phyloP scores from a whole-genome alignment of 169 alveolate genomes.

The Eimeria zaria region DNA sequence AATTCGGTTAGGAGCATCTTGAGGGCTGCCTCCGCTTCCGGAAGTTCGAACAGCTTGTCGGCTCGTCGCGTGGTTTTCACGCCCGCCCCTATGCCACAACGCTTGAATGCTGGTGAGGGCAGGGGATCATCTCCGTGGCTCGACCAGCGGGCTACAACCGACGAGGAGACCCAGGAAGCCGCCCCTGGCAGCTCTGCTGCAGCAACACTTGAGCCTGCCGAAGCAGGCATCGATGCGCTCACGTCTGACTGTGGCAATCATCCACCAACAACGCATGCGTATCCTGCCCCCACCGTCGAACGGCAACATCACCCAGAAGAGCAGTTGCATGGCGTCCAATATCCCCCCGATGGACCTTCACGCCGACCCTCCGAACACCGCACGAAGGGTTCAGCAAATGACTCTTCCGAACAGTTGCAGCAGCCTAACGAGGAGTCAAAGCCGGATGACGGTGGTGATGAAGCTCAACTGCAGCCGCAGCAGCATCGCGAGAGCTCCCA shows the following conservation, averaged over 20 bases:
- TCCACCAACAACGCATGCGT: not conserved
- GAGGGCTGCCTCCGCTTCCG: slow-evolving; percentile 36
- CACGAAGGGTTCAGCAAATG: not conserved
- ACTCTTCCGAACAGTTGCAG: not conserved
- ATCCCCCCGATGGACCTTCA: not conserved
- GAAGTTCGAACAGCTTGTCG: slow-evolving; percentile 25
- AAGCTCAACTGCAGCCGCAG: slow-evolving; percentile 6
- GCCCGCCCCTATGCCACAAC: not conserved
- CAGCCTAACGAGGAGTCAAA: slow-evolving; percentile 12
- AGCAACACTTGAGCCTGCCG: slow-evolving; percentile 19
- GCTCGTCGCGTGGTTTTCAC: slow-evolving; percentile 62
- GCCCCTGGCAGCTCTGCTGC: not conserved
- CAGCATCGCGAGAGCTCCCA: not conserved
- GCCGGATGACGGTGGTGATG: not conserved
- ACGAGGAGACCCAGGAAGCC: not conserved
- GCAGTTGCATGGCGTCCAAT: slow-evolving; percentile 3
- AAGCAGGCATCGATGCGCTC: not conserved
- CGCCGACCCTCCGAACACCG: not conserved
- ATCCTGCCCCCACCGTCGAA: not conserved
- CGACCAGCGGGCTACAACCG: slow-evolving; percentile 14
- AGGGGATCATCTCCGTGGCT: not conserved
- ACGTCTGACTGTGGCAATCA: slow-evolving; percentile 1
- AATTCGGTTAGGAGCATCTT: slow-evolving; percentile 57
- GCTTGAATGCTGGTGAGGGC: not conserved
- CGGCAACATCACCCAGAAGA: slow-evolving; percentile 30